Percentiles rank a stretch among this genome's conserved stretches.
Conservation (phyloP, 2,329 filamentous ascomycete genomes). For the Septoria petroselini region DNA sequence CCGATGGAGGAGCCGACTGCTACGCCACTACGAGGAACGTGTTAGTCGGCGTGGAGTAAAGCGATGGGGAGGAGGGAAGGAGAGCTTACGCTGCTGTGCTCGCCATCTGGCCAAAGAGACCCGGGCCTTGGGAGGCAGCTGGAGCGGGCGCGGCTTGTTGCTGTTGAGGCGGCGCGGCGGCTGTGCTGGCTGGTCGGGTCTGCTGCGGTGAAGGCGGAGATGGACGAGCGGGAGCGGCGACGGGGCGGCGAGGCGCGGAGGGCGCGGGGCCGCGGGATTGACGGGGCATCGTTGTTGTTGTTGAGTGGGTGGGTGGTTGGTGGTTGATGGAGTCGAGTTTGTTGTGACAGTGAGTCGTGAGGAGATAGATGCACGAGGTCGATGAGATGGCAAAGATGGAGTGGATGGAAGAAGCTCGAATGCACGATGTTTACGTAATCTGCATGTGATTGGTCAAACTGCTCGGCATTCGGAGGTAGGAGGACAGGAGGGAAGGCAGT, state of each 20-base stretch:
- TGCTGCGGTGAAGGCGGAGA: conserved; percentile 64
- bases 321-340: conserved; percentile 8
- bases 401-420: conserved; percentile 17
- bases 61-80: not conserved
- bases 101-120: conserved; percentile 94
- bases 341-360: conserved; percentile 1
- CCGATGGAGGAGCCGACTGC: conserved; percentile 93
- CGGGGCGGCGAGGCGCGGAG: conserved; percentile 46
- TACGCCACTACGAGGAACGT: conserved; percentile 67
- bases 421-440: not conserved
- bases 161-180: conserved; percentile 45
- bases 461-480: no score
- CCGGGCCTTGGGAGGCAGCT: conserved; percentile 59
- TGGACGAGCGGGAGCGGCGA: conserved; percentile 47
- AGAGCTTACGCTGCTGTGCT: conserved; percentile 85
- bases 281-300: no score
- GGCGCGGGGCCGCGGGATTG: conserved; percentile 46
- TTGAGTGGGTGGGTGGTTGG: no score
- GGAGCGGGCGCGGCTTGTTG: conserved; percentile 44
- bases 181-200: conserved; percentile 51
- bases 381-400: conserved; percentile 18
- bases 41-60: conserved; percentile 26
- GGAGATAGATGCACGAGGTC: not conserved
- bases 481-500: no score
- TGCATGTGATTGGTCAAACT: conserved; percentile 8